Percentiles rank a stretch among this genome's conserved stretches.
Conservation (phyloP, 768 basidiomycete genomes). For the Phanerochaete carnosa region DNA sequence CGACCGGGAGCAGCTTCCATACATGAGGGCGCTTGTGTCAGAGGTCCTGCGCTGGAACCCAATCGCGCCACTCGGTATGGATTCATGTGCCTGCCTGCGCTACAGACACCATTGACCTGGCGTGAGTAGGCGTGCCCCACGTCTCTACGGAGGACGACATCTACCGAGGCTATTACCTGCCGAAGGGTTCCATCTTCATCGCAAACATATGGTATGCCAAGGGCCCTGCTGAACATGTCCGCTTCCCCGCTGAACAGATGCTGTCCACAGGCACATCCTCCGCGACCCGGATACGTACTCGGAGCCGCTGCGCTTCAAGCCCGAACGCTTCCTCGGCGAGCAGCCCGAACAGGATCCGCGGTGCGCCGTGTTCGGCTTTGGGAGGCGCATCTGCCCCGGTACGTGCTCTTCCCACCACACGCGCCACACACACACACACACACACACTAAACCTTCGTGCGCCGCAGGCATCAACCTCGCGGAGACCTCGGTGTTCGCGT, state of each 20-base stretch:
- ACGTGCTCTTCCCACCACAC: background rate
- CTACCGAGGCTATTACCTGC: conserved; percentile 25
- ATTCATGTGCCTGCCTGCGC: background rate
- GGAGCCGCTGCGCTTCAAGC: conserved; percentile 4
- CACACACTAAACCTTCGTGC: background rate
- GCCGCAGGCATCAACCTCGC: conserved; percentile 40
- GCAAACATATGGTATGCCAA: conserved; percentile 16
- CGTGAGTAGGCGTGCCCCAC: conserved; percentile 19
- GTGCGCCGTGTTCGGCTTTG: conserved; percentile 31
- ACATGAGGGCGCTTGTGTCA: conserved; percentile 17
- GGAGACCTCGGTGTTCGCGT: conserved; percentile 34
- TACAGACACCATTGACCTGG: background rate
- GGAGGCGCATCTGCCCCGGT: conserved; percentile 21
- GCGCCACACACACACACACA: background rate
- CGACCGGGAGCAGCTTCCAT: conserved; percentile 11
- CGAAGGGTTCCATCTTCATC: conserved; percentile 23
- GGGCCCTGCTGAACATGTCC: too few relatives aligned
- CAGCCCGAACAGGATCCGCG: background rate
- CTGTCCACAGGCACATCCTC: background rate
- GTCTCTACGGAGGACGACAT: conserved; percentile 22
- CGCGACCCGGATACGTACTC: conserved; percentile 7
- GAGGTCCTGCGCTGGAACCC: conserved; percentile 35
- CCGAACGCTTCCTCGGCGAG: conserved; percentile 1
- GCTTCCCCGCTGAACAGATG: too few relatives aligned
- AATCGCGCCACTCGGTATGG: conserved; percentile 10